Evolutionary conservation across 306 rosid species (phyloP), one percentile per base, ranked within the genome.

Genomic region (Acacia confusa): DNA sequence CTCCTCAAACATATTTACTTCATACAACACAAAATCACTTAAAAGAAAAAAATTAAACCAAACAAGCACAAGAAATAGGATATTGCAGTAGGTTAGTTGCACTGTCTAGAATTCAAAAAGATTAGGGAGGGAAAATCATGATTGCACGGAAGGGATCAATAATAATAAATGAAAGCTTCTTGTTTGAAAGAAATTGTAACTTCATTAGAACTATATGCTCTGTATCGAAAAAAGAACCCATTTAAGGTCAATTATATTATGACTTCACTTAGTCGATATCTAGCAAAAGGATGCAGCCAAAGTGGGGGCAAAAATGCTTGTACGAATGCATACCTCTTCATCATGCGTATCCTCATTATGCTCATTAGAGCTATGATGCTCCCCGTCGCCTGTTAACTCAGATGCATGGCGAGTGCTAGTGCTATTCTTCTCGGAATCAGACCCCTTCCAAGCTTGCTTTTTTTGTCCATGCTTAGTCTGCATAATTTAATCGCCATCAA

Each of bases 381-480:
- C 94, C 85, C 87, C 94, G n/a, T 84, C 90, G 68, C 90, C 92
- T 9, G 85, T 55, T 66, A 72, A 92, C 76, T 88, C 98, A 72
- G 88, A 63, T 64, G 65, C 69, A 76, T 87, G 92, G 48, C 82
- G 81, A 64, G 85, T 73, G 34, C 83, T 82, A 47, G 85, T 73
- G 79, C 63, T 77, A 82, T 80, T 89, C 81, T 89, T 93, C 88
- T 95, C 97, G 12, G 94, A 69, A 60, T 89, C 91, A 84, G 89
- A 52, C 48, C 64, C 89, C 88, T 88, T 88, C 92, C 94, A 82
- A 70, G 74, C 80, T 83, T 89, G 99, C 79, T 81, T 94, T 78
- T 85, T 91, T 71, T 88, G 97, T 36, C 86, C 97, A 52, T 91
- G 83, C 89, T 90, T 92, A 4, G 34, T 88, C 99, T 92, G 57